Evolutionary conservation across 2,329 filamentous ascomycete genomes (phyloP), one percentile per base, ranked within the genome.

Genomic region (Teratosphaeria viscida): DNA sequence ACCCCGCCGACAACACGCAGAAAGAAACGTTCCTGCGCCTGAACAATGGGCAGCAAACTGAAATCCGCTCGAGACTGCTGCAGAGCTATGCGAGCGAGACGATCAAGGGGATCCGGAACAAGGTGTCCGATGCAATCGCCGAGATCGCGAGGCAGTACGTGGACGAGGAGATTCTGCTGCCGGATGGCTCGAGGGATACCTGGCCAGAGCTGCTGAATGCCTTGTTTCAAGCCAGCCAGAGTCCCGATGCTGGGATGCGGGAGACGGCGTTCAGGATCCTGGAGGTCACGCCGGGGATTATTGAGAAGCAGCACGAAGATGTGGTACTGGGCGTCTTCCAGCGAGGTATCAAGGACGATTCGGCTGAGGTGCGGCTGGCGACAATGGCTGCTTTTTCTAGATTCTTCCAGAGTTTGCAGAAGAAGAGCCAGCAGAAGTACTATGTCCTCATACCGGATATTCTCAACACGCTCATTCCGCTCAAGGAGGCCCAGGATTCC

Each of bases 381-480:
- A 92, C 94, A 59, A 95, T 97, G 85, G 92, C 96, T 72, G 94
- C 94, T 7, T 99, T 99, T 72, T 89, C 92, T 19, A 87, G 92
- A 2, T 97, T 99, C 78, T 99, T 99, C 82, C 85, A 90, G 66
- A 94, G 88, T 60, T 85, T 97, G 67, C 82, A 79, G 71, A 96
- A 95, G 79, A 96, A 95, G 76, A 83, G 84, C 16, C 92, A 96
- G 74, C 77, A 83, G 62, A 96, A 95, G 74, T 99, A 95, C 78
- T 95, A 88, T 72, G 77, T 82, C 6, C 82, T 99, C 10, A 85
- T 97, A 26, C 89, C 92, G 23, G 90, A 96, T 66, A 88, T 99
- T 49, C 85, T 99, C 60, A 96, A 96, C 73, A 92, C 96, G 61
- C 82, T 99, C 3, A 91, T 92, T 7, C 94, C 94, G 0, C 86